A percentile compares a stretch with the other conserved stretches of the same genome.
These are phyloP conservation scores for Fusarium tuaranense DNA, from an alignment of 2,329 filamentous ascomycete species.

Conservation along the genomic window DNA sequence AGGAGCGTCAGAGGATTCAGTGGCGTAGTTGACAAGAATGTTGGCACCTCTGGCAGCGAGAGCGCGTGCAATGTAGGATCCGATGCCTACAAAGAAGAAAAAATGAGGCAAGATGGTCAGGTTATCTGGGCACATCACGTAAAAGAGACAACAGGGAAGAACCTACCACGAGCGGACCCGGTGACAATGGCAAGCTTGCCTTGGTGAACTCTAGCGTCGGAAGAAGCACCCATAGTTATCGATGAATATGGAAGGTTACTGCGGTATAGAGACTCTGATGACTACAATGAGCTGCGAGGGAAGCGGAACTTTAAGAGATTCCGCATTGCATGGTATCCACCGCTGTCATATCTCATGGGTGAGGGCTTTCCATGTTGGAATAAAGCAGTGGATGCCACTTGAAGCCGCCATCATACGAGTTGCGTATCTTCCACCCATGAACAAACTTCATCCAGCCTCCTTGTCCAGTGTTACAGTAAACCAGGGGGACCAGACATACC, in stretches of 20 bases:
- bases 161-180: slow-evolving; percentile 61
- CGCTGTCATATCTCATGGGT: neutral
- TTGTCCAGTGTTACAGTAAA: neutral
- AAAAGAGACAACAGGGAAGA: neutral
- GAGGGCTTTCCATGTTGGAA: neutral
- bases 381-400: neutral
- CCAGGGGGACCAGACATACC: neutral
- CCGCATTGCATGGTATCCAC: neutral
- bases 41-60: slow-evolving; percentile 67
- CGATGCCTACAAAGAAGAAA: slow-evolving; percentile 59
- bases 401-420: neutral
- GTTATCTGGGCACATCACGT: slow-evolving; percentile 1
- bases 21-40: slow-evolving; percentile 67
- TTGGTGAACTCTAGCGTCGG: slow-evolving; percentile 46
- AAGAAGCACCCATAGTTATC: neutral
- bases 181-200: slow-evolving; percentile 65
- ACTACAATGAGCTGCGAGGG: neutral
- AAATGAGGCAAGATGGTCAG: neutral
- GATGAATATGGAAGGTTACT: neutral
- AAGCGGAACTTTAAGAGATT: neutral
- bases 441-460: neutral
- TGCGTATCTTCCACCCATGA: neutral
- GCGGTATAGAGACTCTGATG: neutral
- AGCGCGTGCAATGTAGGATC: slow-evolving; percentile 64
- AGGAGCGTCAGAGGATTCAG: slow-evolving; percentile 57